Percentiles rank a stretch among this genome's conserved stretches.
These are phyloP conservation scores for Penicillium brasilianum DNA, from an alignment of 2,329 filamentous ascomycete species.

Conservation along the genomic window DNA sequence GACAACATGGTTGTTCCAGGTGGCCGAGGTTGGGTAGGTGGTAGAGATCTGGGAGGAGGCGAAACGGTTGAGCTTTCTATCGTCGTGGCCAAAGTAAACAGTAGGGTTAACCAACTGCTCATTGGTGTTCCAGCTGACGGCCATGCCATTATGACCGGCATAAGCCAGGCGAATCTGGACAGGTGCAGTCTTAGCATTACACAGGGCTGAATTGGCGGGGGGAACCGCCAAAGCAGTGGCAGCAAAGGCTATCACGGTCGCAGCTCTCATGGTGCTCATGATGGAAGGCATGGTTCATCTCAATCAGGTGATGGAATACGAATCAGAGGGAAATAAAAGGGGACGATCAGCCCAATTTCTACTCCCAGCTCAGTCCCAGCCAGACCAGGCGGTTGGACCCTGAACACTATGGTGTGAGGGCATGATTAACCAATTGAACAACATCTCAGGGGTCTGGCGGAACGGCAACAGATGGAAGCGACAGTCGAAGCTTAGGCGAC, in stretches of 20 bases:
- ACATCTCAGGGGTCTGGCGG: background rate
- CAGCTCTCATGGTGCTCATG: background rate
- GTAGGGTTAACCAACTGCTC: constrained; percentile 32
- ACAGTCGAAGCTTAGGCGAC: background rate
- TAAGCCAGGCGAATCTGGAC: constrained; percentile 26
- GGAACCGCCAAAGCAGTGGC: background rate
- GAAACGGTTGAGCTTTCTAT: constrained; percentile 27
- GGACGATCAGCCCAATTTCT: background rate
- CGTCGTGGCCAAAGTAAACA: constrained; percentile 37
- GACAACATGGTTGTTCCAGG: constrained; percentile 31
- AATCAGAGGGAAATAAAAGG: background rate
- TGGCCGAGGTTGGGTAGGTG: constrained; percentile 22
- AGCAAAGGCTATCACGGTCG: background rate
- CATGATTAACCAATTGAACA: background rate
- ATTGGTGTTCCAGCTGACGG: constrained; percentile 42
- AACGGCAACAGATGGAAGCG: background rate
- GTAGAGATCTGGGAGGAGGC: constrained; percentile 19
- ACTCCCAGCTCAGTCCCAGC: background rate
- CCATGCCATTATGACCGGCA: constrained; percentile 25
- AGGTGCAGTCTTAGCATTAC: constrained; percentile 1
- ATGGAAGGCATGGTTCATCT: background rate
- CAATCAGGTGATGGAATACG: background rate
- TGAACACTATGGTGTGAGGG: background rate
- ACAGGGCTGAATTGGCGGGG: background rate
- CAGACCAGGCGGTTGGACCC: background rate